A percentile compares a stretch with the other conserved stretches of the same genome.
Evolutionary conservation across 352 stramenopile species (phyloP).

Genomic region (Ophiocytium majus): DNA sequence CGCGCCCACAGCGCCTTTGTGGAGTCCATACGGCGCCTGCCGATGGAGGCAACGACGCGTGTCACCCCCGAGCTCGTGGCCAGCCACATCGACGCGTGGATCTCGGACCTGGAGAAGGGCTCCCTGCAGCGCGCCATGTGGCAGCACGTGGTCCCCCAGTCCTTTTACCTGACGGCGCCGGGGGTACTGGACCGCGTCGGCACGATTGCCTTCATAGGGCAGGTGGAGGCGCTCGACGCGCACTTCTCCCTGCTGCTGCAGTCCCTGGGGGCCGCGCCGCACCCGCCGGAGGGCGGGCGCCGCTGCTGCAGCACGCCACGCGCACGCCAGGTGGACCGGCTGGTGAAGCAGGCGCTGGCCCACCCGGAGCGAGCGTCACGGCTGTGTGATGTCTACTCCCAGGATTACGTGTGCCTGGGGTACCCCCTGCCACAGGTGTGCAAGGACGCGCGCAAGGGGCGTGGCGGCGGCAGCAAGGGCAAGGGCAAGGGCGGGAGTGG

Average conservation of each 20-base stretch:
- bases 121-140: neutral
- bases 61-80: neutral
- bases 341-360: neutral
- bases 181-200: neutral
- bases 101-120: neutral
- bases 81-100: slow-evolving; percentile 1
- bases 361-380: neutral
- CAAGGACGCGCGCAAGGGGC: neutral
- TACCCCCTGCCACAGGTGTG: neutral
- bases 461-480: neutral
- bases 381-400: slow-evolving; percentile 10
- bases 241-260: slow-evolving; percentile 4
- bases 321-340: neutral
- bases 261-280: slow-evolving; percentile 3
- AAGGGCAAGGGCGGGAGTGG: neutral
- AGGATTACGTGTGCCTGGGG: slow-evolving; percentile 18
- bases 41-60: neutral
- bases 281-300: neutral
- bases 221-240: slow-evolving; percentile 8
- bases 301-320: neutral
- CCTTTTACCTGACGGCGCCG: slow-evolving; percentile 13
- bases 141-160: slow-evolving; percentile 12
- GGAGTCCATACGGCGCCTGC: slow-evolving; percentile 3
- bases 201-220: slow-evolving; percentile 6
- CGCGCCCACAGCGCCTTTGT: neutral